Base-by-base conservation (phyloP, 139 green algal species). In the Mychonastes homosphaera region DNA sequence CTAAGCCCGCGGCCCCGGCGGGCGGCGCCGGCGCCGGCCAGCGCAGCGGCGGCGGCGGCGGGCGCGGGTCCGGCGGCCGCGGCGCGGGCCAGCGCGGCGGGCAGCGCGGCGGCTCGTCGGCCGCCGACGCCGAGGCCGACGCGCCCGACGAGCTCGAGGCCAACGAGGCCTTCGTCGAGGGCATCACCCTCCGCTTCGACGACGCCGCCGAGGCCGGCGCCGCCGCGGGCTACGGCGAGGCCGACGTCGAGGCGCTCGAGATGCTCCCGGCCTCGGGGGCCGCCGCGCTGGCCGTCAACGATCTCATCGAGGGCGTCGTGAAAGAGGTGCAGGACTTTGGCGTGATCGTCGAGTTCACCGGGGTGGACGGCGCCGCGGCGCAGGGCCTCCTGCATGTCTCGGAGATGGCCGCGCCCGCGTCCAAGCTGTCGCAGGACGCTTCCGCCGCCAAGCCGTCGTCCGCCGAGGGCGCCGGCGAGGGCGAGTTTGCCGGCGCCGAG, bases 311-410 rank as follows among this genome's bases (percentile, higher is more conserved):
- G 7, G 68, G 68, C 35, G 67, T 62, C 35, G 65, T 81, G 0
- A 60, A 28, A 1, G 47, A 44, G n/a, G 62, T 81, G 19, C 70
- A 81, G 45, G 60, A 66, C 19, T 68, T 44, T 28, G 69, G 69
- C 45, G 46, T 64, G 9, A 72, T 74, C 38, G 61, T 67, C 5
- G 47, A 48, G 41, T 48, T 18, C 19, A 48, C 41, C 41, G 7
- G 5, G 19, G 41, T n/a, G 5, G 9, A 48, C 7, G 41, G 41
- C 41, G 41, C 41, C 7, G 24, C 23, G 50, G 32, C 12, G 10
- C 28, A 51, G 45, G 58, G 58, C 26, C 35, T 41, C 4, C 53
- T 65, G 18, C 48, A 51, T 15, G 47, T 58, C 30, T 35, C 18
- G 24, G 58, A 65, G 58, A 35, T 65, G 58, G 48, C 48, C 6